phyloP scores from a whole-genome alignment of 768 basidiomycete species.

The Macrocybe gigantea region DNA sequence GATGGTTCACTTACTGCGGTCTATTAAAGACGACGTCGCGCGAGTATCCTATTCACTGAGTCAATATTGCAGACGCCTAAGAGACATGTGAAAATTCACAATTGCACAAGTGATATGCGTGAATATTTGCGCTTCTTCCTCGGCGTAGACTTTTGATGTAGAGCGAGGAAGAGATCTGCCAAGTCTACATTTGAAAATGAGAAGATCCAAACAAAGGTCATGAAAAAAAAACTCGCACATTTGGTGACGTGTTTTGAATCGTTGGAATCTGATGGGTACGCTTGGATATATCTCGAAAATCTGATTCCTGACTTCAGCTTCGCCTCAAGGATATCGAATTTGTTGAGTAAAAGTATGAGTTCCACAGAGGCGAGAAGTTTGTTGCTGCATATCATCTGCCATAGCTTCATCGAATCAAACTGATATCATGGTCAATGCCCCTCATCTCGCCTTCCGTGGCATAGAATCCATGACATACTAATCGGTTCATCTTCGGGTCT shows the following conservation, averaged over 20 bases:
- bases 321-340: slow-evolving; percentile 50
- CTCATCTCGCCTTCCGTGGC: background rate
- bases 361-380: slow-evolving; percentile 47
- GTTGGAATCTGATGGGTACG: slow-evolving; percentile 48
- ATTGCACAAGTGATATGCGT: slow-evolving; percentile 55
- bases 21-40: slow-evolving; percentile 40
- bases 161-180: slow-evolving; percentile 40
- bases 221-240: slow-evolving; percentile 32
- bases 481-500: slow-evolving; percentile 51
- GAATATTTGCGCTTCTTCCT: slow-evolving; percentile 39
- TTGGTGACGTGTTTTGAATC: slow-evolving; percentile 43
- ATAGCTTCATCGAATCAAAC: slow-evolving; percentile 53
- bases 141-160: slow-evolving; percentile 46
- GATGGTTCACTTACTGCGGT: slow-evolving; percentile 32
- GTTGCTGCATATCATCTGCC: slow-evolving; percentile 57
- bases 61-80: slow-evolving; percentile 1
- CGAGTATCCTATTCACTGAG: slow-evolving; percentile 31
- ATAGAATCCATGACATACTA: slow-evolving; percentile 32
- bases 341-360: slow-evolving; percentile 59
- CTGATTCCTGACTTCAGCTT: slow-evolving; percentile 47
- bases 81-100: slow-evolving; percentile 26
- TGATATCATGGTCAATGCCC: slow-evolving; percentile 11
- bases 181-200: slow-evolving; percentile 31
- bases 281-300: slow-evolving; percentile 51
- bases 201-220: background rate